Conservation (phyloP, 768 basidiomycete species). For the Lentinula guzmanii region DNA sequence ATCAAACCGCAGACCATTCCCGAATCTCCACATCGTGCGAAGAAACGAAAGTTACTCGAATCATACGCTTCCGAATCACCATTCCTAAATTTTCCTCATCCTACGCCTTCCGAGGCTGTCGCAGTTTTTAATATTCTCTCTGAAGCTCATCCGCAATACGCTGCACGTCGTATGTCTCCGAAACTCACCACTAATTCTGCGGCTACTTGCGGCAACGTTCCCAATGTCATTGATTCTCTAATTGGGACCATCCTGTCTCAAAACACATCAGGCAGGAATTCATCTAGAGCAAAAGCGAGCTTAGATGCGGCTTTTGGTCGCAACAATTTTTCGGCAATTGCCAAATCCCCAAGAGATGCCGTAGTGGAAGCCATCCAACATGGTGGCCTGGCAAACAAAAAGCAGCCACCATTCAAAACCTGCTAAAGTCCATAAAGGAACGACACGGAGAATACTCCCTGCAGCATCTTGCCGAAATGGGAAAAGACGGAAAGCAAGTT, state of each 20-base stretch:
- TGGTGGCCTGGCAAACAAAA: constrained; percentile 57
- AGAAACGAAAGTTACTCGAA: constrained; percentile 46
- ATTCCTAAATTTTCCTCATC: constrained; percentile 37
- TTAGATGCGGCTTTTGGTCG: constrained; percentile 44
- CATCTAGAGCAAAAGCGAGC: constrained; percentile 40
- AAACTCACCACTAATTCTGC: constrained; percentile 29
- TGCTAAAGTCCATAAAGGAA: constrained; percentile 34
- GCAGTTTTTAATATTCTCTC: constrained; percentile 36
- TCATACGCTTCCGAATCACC: constrained; percentile 37
- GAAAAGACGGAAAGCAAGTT: constrained; percentile 17
- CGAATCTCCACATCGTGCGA: constrained; percentile 15
- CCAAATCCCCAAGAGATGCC: constrained; percentile 29
- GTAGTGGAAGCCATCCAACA: constrained; percentile 44
- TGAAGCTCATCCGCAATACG: constrained; percentile 26
- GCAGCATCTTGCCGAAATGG: constrained; percentile 37
- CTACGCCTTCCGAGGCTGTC: constrained; percentile 35
- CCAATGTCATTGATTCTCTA: constrained; percentile 52
- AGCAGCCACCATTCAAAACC: constrained; percentile 45
- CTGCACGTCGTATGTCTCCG: constrained; percentile 21
- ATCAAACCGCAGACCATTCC: constrained; percentile 27
- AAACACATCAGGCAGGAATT: constrained; percentile 48
- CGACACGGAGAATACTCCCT: constrained; percentile 50
- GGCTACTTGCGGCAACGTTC: constrained; percentile 36
- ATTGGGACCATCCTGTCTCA: constrained; percentile 58
- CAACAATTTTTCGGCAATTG: constrained; percentile 46